Conservation (phyloP, 805 yeast species). For the Dipodascus geniculatus region DNA sequence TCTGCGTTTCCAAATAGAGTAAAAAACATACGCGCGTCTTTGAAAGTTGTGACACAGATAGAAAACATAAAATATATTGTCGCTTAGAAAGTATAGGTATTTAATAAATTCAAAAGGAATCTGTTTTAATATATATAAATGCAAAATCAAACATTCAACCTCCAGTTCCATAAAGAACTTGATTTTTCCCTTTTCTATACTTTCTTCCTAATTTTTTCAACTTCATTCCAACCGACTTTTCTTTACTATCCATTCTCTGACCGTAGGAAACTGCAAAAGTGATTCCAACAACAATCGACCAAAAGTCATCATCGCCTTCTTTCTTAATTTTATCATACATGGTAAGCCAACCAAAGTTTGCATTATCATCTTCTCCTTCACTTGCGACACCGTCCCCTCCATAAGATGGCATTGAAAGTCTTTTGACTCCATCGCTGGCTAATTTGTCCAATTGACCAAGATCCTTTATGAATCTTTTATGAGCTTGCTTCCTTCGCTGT, state of each 20-base stretch:
- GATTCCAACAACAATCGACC: conserved; percentile 3
- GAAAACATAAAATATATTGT: too few relatives aligned
- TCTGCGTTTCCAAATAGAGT: not conserved
- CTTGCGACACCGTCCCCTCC: not conserved
- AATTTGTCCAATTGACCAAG: conserved; percentile 1
- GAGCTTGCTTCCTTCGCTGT: conserved; percentile 9
- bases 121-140: too few relatives aligned
- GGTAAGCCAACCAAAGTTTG: conserved; percentile 16
- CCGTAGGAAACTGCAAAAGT: conserved; percentile 9
- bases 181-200: not conserved
- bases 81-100: too few relatives aligned
- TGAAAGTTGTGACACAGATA: not conserved
- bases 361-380: conserved; percentile 14
- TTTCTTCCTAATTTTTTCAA: conserved; percentile 2
- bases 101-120: too few relatives aligned
- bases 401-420: conserved; percentile 1
- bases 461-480: conserved; percentile 8
- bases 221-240: conserved; percentile 3
- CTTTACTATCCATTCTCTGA: conserved; percentile 7
- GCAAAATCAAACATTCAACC: too few relatives aligned
- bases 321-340: not conserved
- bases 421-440: not conserved
- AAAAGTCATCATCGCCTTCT: not conserved
- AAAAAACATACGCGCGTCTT: not conserved
- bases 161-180: not conserved